Conservation (phyloP, 2,329 filamentous ascomycete genomes). For the Davidsoniella australis region DNA sequence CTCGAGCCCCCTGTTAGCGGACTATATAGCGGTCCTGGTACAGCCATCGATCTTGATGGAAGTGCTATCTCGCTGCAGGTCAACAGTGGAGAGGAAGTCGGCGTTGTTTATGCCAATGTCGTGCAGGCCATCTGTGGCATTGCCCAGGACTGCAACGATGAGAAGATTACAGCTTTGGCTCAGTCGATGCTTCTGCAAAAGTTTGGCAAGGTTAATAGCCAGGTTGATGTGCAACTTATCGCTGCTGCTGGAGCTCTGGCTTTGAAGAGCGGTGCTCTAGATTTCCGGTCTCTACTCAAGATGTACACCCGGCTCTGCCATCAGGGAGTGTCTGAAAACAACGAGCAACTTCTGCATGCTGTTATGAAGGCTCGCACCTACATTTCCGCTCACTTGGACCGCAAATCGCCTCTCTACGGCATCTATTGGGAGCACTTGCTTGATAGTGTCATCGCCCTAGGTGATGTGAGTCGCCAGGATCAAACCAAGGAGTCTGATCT, state of each 20-base stretch:
- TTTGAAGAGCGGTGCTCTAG: constrained; percentile 57
- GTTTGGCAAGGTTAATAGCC: constrained; percentile 62
- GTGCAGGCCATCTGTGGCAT: constrained; percentile 91
- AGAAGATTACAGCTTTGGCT: constrained; percentile 82
- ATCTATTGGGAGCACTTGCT: constrained; percentile 73
- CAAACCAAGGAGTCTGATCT: constrained; percentile 61
- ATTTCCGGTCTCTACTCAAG: constrained; percentile 75
- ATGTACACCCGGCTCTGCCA: constrained; percentile 62
- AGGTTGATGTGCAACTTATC: constrained; percentile 73
- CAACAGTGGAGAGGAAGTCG: constrained; percentile 61
- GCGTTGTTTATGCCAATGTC: constrained; percentile 66
- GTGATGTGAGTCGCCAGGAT: constrained; percentile 62
- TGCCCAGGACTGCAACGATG: constrained; percentile 62
- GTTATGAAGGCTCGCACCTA: constrained; percentile 64
- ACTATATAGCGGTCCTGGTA: constrained; percentile 37
- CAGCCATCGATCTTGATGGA: constrained; percentile 29
- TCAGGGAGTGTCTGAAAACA: constrained; percentile 53
- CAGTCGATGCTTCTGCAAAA: constrained; percentile 97
- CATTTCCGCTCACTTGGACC: constrained; percentile 52
- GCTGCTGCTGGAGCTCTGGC: constrained; percentile 65
- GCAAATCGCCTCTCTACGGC: constrained; percentile 58
- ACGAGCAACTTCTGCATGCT: constrained; percentile 50
- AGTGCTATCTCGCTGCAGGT: constrained; percentile 67
- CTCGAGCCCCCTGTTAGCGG: constrained; percentile 21
- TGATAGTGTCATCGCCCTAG: constrained; percentile 76